phyloP scores from a whole-genome alignment of 139 green algal species.

The Dunaliella sp. region DNA sequence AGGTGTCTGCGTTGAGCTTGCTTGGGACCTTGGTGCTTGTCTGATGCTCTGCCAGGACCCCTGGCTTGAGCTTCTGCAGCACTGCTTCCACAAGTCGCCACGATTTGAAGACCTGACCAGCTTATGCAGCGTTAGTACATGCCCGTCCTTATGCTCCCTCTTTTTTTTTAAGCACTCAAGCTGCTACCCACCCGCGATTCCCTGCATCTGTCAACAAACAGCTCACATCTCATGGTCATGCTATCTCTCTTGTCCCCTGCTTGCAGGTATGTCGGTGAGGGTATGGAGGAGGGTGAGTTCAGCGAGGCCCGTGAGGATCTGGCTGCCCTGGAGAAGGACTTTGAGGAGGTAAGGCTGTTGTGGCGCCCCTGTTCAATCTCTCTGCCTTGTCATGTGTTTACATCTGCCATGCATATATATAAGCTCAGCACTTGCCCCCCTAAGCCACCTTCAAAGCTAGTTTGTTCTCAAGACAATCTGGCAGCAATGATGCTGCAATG shows the following conservation, averaged over 20 bases:
- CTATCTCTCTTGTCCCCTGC: neutral
- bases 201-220: neutral
- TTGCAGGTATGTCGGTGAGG: constrained; percentile 89
- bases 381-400: neutral
- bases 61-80: too few species aligned
- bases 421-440: neutral
- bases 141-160: neutral
- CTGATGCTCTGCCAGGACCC: too few species aligned
- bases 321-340: constrained; percentile 98
- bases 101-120: too few species aligned
- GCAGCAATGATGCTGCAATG: too few species aligned
- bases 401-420: neutral
- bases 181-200: neutral
- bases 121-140: too few species aligned
- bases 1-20: neutral
- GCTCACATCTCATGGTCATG: neutral
- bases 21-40: too few species aligned
- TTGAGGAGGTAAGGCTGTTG: constrained; percentile 84
- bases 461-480: neutral
- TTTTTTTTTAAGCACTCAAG: neutral
- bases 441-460: neutral
- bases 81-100: too few species aligned
- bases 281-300: constrained; percentile 94
- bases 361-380: neutral
- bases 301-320: constrained; percentile 94